A percentile compares a stretch with the other conserved stretches of the same genome.
phyloP scores from a whole-genome alignment of 305 asterid genomes.

The Fraxinus baroniana region DNA sequence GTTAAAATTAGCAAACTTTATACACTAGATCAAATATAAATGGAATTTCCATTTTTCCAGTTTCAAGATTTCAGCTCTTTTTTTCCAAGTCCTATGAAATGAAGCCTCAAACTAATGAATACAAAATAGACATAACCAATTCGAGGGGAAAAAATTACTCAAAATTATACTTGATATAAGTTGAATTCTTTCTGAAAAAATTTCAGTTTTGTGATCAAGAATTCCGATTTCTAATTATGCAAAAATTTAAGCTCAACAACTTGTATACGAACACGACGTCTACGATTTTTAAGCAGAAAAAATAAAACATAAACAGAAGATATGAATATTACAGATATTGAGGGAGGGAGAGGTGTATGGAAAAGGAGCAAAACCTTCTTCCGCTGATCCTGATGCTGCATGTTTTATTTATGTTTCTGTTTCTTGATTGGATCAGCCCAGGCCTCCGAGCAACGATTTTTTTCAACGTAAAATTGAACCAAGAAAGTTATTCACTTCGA shows the following conservation, averaged over 20 bases:
- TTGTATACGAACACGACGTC: neutral
- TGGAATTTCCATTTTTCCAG: neutral
- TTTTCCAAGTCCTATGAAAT: neutral
- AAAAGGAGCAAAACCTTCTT: neutral
- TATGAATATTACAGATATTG: neutral
- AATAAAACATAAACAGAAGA: neutral
- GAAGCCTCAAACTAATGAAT: conserved; percentile 1
- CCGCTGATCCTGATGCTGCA: conserved; percentile 11
- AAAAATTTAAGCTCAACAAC: neutral
- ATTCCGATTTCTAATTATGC: conserved; percentile 1
- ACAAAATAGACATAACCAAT: neutral
- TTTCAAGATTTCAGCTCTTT: neutral
- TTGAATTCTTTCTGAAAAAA: neutral
- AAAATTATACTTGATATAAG: conserved; percentile 1
- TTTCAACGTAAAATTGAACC: conserved; percentile 1
- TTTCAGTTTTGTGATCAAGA: conserved; percentile 2
- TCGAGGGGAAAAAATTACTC: neutral
- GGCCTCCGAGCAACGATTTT: neutral
- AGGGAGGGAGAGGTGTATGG: neutral
- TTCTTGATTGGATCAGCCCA: neutral
- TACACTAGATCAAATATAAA: neutral
- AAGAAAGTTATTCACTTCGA: conserved; percentile 3
- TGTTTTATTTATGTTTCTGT: neutral
- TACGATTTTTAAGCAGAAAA: neutral
- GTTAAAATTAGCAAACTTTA: neutral